Evolutionary conservation across 2,329 filamentous ascomycete species (phyloP).

Genomic region (Fusarium subtropicale): DNA sequence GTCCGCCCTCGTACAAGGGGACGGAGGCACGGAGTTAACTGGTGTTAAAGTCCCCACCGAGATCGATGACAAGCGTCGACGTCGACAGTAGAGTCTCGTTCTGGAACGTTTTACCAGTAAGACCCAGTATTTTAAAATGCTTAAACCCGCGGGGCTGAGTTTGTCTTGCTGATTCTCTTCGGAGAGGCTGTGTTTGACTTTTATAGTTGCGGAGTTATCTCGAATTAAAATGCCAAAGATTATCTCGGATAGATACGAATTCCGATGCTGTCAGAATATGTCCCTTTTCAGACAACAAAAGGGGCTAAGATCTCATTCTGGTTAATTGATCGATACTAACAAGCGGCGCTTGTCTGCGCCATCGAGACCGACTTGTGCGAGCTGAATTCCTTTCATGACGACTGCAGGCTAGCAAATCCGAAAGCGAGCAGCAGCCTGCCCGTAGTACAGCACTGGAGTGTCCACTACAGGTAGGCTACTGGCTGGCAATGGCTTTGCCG

Average conservation of each 20-base stretch:
- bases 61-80: constrained; percentile 19
- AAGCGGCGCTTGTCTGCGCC: constrained; percentile 11
- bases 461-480: background rate
- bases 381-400: constrained; percentile 33
- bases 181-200: constrained; percentile 7
- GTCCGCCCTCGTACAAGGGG: constrained; percentile 8
- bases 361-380: constrained; percentile 7
- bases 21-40: constrained; percentile 35
- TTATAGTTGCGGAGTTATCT: constrained; percentile 34
- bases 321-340: constrained; percentile 7
- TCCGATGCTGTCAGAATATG: constrained; percentile 12
- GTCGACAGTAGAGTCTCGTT: constrained; percentile 13
- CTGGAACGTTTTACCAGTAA: background rate
- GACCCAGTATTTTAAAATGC: constrained; percentile 3
- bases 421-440: constrained; percentile 15
- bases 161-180: background rate
- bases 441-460: background rate
- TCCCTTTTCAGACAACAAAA: background rate
- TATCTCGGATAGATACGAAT: constrained; percentile 27
- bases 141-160: constrained; percentile 27
- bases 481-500: background rate
- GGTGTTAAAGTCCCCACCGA: constrained; percentile 30
- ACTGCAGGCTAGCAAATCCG: constrained; percentile 15
- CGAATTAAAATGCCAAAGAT: background rate
- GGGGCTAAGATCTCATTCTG: constrained; percentile 14